Evolutionary conservation across 108 stramenopile species (phyloP), one percentile per base, ranked within the genome.

Genomic region (Discostella stelligeroides): DNA sequence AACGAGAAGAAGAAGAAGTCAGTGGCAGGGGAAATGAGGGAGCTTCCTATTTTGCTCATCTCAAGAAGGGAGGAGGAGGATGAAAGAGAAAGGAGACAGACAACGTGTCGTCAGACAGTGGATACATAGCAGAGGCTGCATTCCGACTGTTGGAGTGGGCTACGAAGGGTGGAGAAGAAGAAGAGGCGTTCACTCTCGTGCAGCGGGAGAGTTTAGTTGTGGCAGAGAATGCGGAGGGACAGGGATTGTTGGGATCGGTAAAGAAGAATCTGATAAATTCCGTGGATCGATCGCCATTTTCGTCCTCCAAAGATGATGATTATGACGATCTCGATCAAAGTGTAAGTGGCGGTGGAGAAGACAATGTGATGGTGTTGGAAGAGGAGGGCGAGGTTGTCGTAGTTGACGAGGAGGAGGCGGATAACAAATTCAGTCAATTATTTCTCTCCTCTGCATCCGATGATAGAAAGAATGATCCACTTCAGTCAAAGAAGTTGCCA

Each of bases 111-210:
- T n/a, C n/a, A n/a, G n/a, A n/a, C n/a, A n/a, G n/a, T n/a, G n/a
- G n/a, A n/a, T n/a, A n/a, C n/a, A n/a, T n/a, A n/a, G n/a, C n/a
- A n/a, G n/a, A n/a, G n/a, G n/a, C n/a, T n/a, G n/a, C n/a, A n/a
- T n/a, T n/a, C n/a, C n/a, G n/a, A n/a, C n/a, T n/a, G 34, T 65
- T 95, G 71, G 88, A 92, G 60, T 95, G 89, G 89, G 90, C 89
- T 1, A 82, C 92, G 49, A 75, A 81, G 63, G 90, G 90, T 56
- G 82, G 85, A 41, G 70, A 83, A 14, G 48, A 88, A 45, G 66
- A 81, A 18, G 53, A 57, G 25, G 61, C 72, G 10, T 73, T 80
- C 51, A 18, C 25, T 48, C 39, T 13, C 53, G 51, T 6, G 50
- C 53, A 34, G 9, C n/a, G n/a, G n/a, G 58, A 39, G 10, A 69